A percentile compares a stretch with the other conserved stretches of the same genome.
phyloP scores from a whole-genome alignment of 1,284 basidiomycete genomes.

The Trichosporon sp. region DNA sequence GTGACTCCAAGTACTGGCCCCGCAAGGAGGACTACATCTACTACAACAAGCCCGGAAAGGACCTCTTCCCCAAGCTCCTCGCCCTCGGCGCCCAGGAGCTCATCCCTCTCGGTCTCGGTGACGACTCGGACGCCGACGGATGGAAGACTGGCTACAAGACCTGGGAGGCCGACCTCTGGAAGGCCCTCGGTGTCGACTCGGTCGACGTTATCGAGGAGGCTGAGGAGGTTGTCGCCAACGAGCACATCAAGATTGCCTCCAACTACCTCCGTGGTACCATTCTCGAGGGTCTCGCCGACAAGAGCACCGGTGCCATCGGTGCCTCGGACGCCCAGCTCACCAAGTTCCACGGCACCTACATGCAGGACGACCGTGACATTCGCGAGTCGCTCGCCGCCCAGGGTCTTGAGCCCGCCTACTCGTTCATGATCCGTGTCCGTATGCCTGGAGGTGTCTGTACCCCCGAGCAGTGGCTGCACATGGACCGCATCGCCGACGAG shows the following conservation, averaged over 20 bases:
- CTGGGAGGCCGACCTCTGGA: constrained; percentile 93
- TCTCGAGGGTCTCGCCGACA: constrained; percentile 80
- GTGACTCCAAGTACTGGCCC: constrained; percentile 99
- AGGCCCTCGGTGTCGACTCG: constrained; percentile 83
- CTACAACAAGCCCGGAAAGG: constrained; percentile 96
- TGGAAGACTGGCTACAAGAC: constrained; percentile 91
- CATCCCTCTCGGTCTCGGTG: constrained; percentile 74
- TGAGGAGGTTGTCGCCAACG: constrained; percentile 96
- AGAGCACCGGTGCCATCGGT: constrained; percentile 79
- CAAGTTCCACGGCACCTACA: constrained; percentile 98
- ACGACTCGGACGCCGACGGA: constrained; percentile 97
- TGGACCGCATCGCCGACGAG: constrained; percentile 93
- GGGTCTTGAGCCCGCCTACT: constrained; percentile 91
- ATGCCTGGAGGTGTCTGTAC: constrained; percentile 93
- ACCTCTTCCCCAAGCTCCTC: constrained; percentile 72
- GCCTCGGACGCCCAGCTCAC: constrained; percentile 89
- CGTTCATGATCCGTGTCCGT: constrained; percentile 97
- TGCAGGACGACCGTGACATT: constrained; percentile 97
- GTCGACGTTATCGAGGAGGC: constrained; percentile 87
- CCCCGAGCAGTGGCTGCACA: constrained; percentile 86
- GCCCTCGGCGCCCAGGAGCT: constrained; percentile 70
- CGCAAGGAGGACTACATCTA: constrained; percentile 91
- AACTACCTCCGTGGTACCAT: constrained; percentile 94
- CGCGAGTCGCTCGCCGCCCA: constrained; percentile 89
- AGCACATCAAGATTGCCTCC: constrained; percentile 98